These are phyloP conservation scores for Chamaecrista fasciculata DNA, from an alignment of 306 rosid species.

Conservation along the genomic window DNA sequence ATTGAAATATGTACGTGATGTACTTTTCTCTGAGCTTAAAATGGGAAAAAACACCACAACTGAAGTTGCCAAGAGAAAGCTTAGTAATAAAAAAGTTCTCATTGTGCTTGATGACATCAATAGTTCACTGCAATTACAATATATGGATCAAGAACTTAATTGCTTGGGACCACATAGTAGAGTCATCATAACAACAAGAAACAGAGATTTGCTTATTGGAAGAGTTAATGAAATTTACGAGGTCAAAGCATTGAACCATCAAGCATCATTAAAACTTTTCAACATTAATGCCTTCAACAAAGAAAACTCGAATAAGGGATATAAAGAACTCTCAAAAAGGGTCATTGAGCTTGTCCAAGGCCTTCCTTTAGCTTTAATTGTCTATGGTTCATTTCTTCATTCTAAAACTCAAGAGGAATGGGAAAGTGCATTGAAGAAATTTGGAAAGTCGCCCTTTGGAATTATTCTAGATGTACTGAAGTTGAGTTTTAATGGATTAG, in stretches of 20 bases:
- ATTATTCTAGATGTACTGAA: background rate
- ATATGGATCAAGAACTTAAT: no score
- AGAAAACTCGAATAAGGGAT: background rate
- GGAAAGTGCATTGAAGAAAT: background rate
- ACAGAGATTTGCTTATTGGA: slow-evolving; percentile 6
- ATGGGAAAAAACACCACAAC: no score
- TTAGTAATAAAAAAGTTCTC: no score
- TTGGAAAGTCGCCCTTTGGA: background rate
- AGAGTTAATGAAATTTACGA: background rate
- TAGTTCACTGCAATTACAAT: no score
- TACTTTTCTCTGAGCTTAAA: no score
- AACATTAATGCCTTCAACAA: slow-evolving; percentile 29
- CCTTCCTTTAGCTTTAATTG: slow-evolving; percentile 2
- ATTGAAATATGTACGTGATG: no score
- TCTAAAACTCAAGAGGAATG: background rate
- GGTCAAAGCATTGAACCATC: background rate
- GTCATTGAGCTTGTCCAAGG: background rate
- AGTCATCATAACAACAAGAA: slow-evolving; percentile 21
- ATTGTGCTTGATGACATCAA: no score
- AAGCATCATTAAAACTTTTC: slow-evolving; percentile 21
- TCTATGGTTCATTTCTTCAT: background rate
- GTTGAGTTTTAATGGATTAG: background rate
- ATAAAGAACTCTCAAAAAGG: background rate
- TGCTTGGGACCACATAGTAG: no score
- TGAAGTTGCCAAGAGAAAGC: no score